phyloP scores from a whole-genome alignment of 2,329 filamentous ascomycete genomes.

The Colletotrichum echinochloae region DNA sequence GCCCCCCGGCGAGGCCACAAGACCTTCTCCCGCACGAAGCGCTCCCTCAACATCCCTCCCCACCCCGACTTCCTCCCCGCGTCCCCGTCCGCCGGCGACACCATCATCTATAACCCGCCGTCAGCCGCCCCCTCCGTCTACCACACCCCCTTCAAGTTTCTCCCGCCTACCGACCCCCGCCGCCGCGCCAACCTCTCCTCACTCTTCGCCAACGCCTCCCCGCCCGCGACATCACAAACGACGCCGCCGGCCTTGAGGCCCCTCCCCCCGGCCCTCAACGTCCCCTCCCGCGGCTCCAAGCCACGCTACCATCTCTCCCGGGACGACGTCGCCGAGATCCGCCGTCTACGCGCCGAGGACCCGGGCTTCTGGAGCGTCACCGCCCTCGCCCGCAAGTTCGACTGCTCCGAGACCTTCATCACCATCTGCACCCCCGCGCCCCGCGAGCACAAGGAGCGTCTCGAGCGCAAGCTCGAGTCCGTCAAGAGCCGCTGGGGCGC shows the following conservation, averaged over 20 bases:
- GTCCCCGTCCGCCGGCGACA: constrained; percentile 51
- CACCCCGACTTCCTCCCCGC: constrained; percentile 69
- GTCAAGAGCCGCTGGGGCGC: constrained; percentile 69
- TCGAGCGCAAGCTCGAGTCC: constrained; percentile 59
- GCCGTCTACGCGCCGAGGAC: constrained; percentile 63
- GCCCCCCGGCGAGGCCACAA: constrained; percentile 58
- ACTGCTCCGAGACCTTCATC: constrained; percentile 62
- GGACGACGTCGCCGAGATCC: constrained; percentile 71
- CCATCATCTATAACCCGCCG: constrained; percentile 63
- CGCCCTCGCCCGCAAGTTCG: constrained; percentile 60
- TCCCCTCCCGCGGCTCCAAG: constrained; percentile 45
- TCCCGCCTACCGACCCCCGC: constrained; percentile 68
- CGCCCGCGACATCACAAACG: constrained; percentile 33
- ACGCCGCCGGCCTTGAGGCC: constrained; percentile 27
- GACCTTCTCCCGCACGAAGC: constrained; percentile 66
- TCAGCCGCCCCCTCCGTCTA: constrained; percentile 63
- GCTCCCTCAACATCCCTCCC: constrained; percentile 69
- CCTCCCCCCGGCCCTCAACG: constrained; percentile 50
- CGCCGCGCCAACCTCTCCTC: constrained; percentile 61
- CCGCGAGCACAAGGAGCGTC: constrained; percentile 59
- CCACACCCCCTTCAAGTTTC: constrained; percentile 76
- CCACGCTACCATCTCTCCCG: constrained; percentile 64
- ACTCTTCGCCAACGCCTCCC: constrained; percentile 54
- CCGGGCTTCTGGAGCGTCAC: constrained; percentile 67
- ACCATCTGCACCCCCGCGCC: constrained; percentile 67